Base-by-base conservation (phyloP, 805 yeast genomes). In the Naumovozyma dairenensis region DNA sequence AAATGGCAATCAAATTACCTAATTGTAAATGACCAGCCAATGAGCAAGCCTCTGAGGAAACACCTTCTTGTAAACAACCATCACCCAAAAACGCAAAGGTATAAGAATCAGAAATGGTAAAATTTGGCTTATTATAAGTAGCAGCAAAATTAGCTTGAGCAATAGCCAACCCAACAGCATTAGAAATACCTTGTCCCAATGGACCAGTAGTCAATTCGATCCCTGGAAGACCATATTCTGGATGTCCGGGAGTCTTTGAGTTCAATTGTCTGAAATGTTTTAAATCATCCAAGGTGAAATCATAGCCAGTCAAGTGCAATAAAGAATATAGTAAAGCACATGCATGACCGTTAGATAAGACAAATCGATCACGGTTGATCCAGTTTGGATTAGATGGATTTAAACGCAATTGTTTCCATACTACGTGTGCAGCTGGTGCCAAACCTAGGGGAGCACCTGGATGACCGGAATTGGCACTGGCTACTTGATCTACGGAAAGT, bases 391-490 rank as follows among this genome's bases (percentile, higher is more conserved):
- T 78, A 66, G 77, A 72, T 51, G 97, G 93, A 75, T 84, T 85
- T 69, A 83, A 74, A 53, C 67, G 79, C 81, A 87, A 71, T 56
- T 74, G 74, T 60, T 76, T 71, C 76, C 80, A 84, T 44, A 89
- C 61, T 34, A 77, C 79, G 65, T 89, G 96, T 44, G 96, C 94
- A 40, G 89, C 79, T 28, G 97, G 95, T 15, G 98, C 97, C 62
- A 89, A 67, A 44, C 97, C 97, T 75, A 89, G 76, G 53, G 97
- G 97, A 34, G 98, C 97, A 69, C 98, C 98, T 32, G 98, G 98
- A 69, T 89, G 98, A 47, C 98, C 98, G 39, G 95, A 80, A 66
- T 89, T 82, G 53, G 96, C 89, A 63, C 76, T 73, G 39, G 79
- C 70, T 40, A 85, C 93, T 45, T 82, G 78, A 62, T 89, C 98